Conservation (phyloP, 164 flowering plant species). For the Magnolia sinica region DNA sequence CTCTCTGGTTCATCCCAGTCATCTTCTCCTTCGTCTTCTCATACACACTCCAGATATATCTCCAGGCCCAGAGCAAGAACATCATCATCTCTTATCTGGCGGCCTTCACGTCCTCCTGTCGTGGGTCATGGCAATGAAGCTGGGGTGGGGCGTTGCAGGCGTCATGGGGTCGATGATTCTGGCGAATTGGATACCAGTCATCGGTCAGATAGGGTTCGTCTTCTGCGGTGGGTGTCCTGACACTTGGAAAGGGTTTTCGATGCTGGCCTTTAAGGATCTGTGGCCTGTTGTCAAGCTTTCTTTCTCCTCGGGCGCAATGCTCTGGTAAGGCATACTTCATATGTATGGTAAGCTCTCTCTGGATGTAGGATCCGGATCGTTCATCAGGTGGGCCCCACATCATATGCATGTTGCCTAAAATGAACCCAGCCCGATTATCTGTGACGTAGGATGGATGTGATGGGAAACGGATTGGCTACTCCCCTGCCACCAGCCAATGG, state of each 20-base stretch:
- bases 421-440: no score
- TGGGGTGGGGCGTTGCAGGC: slow-evolving; percentile 36
- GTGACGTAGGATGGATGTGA: no score
- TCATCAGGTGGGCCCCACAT: no score
- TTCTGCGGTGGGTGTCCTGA: slow-evolving; percentile 43
- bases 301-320: slow-evolving; percentile 58
- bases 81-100: slow-evolving; percentile 28
- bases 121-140: slow-evolving; percentile 39
- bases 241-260: slow-evolving; percentile 61
- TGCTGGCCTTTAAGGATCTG: slow-evolving; percentile 45
- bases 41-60: slow-evolving; percentile 48
- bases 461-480: no score
- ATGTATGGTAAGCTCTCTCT: no score
- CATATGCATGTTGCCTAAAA: no score
- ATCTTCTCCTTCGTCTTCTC: slow-evolving; percentile 30
- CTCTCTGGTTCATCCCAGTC: slow-evolving; percentile 38
- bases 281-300: slow-evolving; percentile 60
- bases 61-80: slow-evolving; percentile 58
- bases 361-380: no score
- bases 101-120: slow-evolving; percentile 39
- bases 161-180: slow-evolving; percentile 36
- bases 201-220: slow-evolving; percentile 36
- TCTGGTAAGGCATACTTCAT: slow-evolving; percentile 35
- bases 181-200: slow-evolving; percentile 42
- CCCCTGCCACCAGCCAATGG: no score